Percentiles rank a stretch among this genome's conserved stretches.
Conservation (phyloP, 148 eudicot genomes). For the Fagopyrum homotropicum region DNA sequence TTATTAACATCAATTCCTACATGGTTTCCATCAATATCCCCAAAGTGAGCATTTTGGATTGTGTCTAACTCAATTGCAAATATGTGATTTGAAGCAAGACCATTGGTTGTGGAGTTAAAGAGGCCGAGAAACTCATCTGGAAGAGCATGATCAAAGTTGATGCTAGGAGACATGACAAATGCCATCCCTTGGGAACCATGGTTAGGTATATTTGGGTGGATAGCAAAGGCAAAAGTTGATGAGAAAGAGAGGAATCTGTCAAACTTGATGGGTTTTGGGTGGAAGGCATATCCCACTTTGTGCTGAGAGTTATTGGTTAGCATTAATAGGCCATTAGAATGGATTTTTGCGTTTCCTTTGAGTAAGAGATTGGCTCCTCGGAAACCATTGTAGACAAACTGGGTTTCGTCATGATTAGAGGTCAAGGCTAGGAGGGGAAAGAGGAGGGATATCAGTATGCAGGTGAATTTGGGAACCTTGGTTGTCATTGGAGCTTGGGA, state of each 20-base stretch:
- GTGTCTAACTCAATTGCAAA: conserved; percentile 25
- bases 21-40: conserved; percentile 20
- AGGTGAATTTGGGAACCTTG: too few relatives aligned
- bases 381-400: conserved; percentile 10
- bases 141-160: not conserved
- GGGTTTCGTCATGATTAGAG: not conserved
- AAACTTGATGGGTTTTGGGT: conserved; percentile 4
- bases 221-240: conserved; percentile 19
- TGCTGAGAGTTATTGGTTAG: conserved; percentile 6
- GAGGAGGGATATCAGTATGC: too few relatives aligned
- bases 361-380: not conserved
- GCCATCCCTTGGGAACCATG: conserved; percentile 14
- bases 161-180: conserved; percentile 17
- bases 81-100: conserved; percentile 15
- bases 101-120: conserved; percentile 8
- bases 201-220: not conserved
- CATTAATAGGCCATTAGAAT: conserved; percentile 7
- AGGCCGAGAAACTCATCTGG: conserved; percentile 11
- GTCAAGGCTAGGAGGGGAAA: not conserved
- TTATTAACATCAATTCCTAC: conserved; percentile 23
- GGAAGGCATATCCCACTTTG: conserved; percentile 11
- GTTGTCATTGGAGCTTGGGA: too few relatives aligned
- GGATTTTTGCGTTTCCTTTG: not conserved
- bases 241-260: conserved; percentile 1
- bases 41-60: not conserved